Base-by-base conservation (phyloP, 257 asterid species). In the Solanum corneliomulleri region DNA sequence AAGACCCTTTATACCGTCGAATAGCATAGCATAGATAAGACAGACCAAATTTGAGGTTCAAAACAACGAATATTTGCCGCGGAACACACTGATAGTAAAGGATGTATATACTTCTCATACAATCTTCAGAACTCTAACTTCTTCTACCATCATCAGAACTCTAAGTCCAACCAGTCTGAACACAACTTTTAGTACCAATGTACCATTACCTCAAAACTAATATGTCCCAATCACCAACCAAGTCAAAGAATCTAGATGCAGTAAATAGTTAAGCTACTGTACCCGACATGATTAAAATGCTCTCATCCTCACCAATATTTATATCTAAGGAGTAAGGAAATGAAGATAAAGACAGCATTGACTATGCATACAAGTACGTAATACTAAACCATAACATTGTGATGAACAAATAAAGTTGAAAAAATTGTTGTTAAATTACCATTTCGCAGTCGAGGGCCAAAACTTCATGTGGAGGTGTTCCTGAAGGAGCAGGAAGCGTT, bases 381-480 rank as follows among this genome's bases (percentile, higher is more conserved):
- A 25, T 44, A 83, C 68, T 29, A 11, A 52, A 27, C 2, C 64
- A 47, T 49, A 29, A 47, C 20, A 49, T 29, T 49, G 23, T 15
- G 29, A 29, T 80, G 66, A 80, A 80, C 20, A 80, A 62, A 76
- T 76, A 23, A 75, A 75, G 82, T 75, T 75, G 44, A 75, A 33
- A 42, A 70, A 33, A 45, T 45, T 78, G 29, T 58, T 80, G 66
- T 23, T 86, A 83, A 86, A 91, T 23, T 93, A 95, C 99, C 99
- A 97, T 97, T 91, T 97, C 99, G 84, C 99, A 97, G 87, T 97
- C 99, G 21, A 97, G 94, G 16, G 98, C 97, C 93, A 97, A 90
- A 90, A 97, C 91, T 87, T 91, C 93, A 88, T 93, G 92, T 37
- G 91, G 90, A 18, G 95, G 94, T 78, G 89, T 91, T 87, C 94